Conservation (phyloP, 1,139 yeast genomes). For the Lipomyces yarrowii region DNA sequence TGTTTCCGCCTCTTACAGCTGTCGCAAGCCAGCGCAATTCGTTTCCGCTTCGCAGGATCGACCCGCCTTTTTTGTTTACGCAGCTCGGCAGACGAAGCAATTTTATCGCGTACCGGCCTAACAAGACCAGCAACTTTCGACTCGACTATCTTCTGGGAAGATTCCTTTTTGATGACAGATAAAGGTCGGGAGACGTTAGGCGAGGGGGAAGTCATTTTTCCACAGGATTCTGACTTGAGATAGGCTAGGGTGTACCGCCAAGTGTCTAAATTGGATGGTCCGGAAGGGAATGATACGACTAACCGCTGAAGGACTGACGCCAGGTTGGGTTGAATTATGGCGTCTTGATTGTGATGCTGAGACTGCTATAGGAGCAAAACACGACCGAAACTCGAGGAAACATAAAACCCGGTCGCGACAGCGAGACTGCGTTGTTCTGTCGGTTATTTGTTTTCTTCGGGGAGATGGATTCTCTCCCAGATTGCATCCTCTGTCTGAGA, state of each 20-base stretch:
- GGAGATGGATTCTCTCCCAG: background rate
- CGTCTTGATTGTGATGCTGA: background rate
- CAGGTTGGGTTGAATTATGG: background rate
- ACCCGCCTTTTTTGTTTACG: slow-evolving; percentile 35
- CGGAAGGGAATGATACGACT: background rate
- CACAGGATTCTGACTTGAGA: background rate
- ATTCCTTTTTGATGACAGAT: background rate
- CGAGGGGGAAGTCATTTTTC: background rate
- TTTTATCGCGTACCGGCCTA: background rate
- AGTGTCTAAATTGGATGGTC: background rate
- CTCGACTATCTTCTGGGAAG: background rate
- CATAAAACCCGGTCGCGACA: background rate
- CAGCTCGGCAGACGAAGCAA: slow-evolving; percentile 26
- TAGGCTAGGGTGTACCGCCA: background rate
- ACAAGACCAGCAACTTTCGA: background rate
- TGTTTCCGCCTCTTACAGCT: slow-evolving; percentile 48
- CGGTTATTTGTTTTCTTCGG: background rate
- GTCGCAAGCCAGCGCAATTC: slow-evolving; percentile 50
- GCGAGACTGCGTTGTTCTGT: background rate
- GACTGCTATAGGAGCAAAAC: background rate
- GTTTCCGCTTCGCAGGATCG: slow-evolving; percentile 38
- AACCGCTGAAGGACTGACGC: background rate
- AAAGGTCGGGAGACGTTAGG: background rate
- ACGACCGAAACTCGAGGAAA: background rate
- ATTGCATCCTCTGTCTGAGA: background rate